Conservation (phyloP, 2,329 filamentous ascomycete genomes). For the Aspergillus clavatus region DNA sequence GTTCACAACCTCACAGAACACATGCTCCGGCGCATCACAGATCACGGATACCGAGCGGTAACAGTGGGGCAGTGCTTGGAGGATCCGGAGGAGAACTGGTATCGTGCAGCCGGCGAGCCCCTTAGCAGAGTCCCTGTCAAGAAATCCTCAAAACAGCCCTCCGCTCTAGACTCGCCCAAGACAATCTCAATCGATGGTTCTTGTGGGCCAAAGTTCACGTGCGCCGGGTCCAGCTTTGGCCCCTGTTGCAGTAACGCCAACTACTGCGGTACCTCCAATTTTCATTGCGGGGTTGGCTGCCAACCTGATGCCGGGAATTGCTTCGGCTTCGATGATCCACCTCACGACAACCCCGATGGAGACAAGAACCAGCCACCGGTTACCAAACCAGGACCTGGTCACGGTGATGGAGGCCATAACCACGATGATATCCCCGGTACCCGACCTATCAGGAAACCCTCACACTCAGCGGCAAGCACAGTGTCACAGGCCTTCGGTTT, state of each 20-base stretch:
- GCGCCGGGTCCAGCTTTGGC: constrained; percentile 32
- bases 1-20: constrained; percentile 40
- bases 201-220: constrained; percentile 33
- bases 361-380: constrained; percentile 8
- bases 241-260: constrained; percentile 28
- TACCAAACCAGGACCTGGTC: background rate
- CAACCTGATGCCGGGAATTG: constrained; percentile 29
- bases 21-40: constrained; percentile 32
- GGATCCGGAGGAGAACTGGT: constrained; percentile 38
- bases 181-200: constrained; percentile 29
- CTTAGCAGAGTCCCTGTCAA: constrained; percentile 12
- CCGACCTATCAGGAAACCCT: background rate
- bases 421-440: background rate
- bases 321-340: constrained; percentile 5
- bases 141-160: background rate
- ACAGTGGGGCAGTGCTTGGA: constrained; percentile 43
- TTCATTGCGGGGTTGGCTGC: constrained; percentile 30
- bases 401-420: background rate
- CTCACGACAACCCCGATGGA: background rate
- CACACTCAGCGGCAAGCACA: background rate
- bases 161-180: constrained; percentile 7
- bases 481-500: background rate
- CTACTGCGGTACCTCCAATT: constrained; percentile 28
- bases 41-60: constrained; percentile 34
- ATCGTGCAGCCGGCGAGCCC: constrained; percentile 35